A percentile compares a stretch with the other conserved stretches of the same genome.
phyloP scores from a whole-genome alignment of 2,329 filamentous ascomycete genomes.

The Boeremia exigua region DNA sequence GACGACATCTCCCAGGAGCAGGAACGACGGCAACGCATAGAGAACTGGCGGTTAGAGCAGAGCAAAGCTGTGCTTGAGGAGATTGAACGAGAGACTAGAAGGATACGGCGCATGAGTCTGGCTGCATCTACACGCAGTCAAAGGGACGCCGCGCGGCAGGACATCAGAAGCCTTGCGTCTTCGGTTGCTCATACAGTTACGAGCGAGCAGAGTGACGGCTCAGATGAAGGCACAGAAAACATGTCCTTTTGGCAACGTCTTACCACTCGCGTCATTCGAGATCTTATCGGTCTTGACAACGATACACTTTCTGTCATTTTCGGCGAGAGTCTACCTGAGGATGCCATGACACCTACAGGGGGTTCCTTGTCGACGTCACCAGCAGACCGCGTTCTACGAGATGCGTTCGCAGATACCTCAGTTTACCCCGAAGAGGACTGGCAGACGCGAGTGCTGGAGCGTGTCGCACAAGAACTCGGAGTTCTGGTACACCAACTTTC shows the following conservation, averaged over 20 bases:
- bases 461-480: slow-evolving; percentile 86
- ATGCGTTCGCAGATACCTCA: slow-evolving; percentile 36
- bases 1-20: slow-evolving; percentile 63
- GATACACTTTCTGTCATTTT: slow-evolving; percentile 83
- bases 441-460: slow-evolving; percentile 80
- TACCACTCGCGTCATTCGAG: slow-evolving; percentile 83
- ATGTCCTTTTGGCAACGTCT: slow-evolving; percentile 81
- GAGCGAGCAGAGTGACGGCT: slow-evolving; percentile 42
- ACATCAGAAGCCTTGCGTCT: slow-evolving; percentile 15
- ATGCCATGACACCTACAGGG: slow-evolving; percentile 31
- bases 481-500: slow-evolving; percentile 82
- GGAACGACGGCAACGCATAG: slow-evolving; percentile 83
- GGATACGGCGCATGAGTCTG: slow-evolving; percentile 68
- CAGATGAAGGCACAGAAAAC: slow-evolving; percentile 55
- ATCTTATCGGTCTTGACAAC: slow-evolving; percentile 91
- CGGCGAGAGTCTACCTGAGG: slow-evolving; percentile 73
- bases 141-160: slow-evolving; percentile 27
- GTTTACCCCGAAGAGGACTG: slow-evolving; percentile 57
- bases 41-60: slow-evolving; percentile 91
- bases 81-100: slow-evolving; percentile 81
- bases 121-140: slow-evolving; percentile 53
- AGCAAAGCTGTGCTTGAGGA: slow-evolving; percentile 84
- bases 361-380: slow-evolving; percentile 29
- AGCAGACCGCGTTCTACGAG: slow-evolving; percentile 27
- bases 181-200: slow-evolving; percentile 28